These are phyloP conservation scores for Candida frijolesensis DNA, from an alignment of 1,139 yeast species.

Conservation along the genomic window DNA sequence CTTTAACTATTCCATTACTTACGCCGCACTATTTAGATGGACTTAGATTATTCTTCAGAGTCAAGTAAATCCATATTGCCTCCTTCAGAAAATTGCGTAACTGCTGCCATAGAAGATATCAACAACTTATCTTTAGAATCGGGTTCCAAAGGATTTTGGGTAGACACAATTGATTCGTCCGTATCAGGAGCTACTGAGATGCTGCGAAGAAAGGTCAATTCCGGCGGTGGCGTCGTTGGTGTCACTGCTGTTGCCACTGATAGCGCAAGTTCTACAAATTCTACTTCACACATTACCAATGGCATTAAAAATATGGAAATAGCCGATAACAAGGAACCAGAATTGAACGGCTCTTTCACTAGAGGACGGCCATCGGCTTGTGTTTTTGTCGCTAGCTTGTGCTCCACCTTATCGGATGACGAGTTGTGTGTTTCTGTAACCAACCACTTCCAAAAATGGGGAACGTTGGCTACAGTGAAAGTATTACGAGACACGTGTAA, in stretches of 20 bases:
- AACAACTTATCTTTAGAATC: conserved; percentile 17
- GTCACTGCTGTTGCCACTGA: not conserved
- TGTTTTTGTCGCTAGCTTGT: conserved; percentile 83
- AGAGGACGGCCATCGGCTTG: conserved; percentile 74
- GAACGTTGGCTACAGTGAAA: conserved; percentile 71
- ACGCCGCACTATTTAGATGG: conserved; percentile 1
- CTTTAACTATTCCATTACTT: not conserved
- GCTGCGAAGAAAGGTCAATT: not conserved
- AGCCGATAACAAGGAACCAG: not conserved
- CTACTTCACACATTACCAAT: not conserved
- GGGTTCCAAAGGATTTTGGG: conserved; percentile 14
- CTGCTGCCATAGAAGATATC: conserved; percentile 12
- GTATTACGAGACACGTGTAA: conserved; percentile 81
- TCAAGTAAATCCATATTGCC: conserved; percentile 12
- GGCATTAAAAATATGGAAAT: not conserved
- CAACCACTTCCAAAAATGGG: conserved; percentile 66
- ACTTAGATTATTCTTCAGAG: conserved; percentile 9
- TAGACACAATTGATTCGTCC: conserved; percentile 9
- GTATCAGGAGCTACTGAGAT: conserved; percentile 1
- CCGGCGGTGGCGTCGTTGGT: not conserved
- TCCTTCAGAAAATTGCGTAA: conserved; percentile 8
- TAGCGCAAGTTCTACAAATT: not conserved
- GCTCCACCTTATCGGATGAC: conserved; percentile 66
- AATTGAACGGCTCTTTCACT: conserved; percentile 4
- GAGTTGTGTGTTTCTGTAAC: conserved; percentile 69